Percentiles rank a stretch among this genome's conserved stretches.
Conservation (phyloP, 805 yeast genomes). For the Spathaspora hagerdaliae region DNA sequence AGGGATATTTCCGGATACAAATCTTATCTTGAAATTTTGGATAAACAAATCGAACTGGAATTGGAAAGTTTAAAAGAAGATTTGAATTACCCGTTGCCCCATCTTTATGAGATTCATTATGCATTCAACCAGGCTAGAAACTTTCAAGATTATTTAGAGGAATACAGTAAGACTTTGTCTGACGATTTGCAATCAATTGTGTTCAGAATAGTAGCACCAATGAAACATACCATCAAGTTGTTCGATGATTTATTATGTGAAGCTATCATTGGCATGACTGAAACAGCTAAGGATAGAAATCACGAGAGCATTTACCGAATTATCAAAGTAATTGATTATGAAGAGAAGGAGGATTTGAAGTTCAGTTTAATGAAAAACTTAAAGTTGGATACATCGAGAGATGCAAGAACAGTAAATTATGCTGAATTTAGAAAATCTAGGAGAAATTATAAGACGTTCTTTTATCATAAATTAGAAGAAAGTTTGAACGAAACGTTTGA, state of each 20-base stretch:
- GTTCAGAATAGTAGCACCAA: conserved; percentile 48
- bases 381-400: conserved; percentile 16
- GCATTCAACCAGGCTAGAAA: conserved; percentile 68
- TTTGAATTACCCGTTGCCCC: conserved; percentile 43
- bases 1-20: conserved; percentile 57
- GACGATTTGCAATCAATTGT: conserved; percentile 70
- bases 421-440: conserved; percentile 30
- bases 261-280: conserved; percentile 67
- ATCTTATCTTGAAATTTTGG: conserved; percentile 46
- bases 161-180: conserved; percentile 43
- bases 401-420: conserved; percentile 21
- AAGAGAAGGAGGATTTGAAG: conserved; percentile 73
- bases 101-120: conserved; percentile 65
- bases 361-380: conserved; percentile 26
- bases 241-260: conserved; percentile 65
- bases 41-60: conserved; percentile 47
- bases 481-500: conserved; percentile 65
- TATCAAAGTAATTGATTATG: conserved; percentile 75
- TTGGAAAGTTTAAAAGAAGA: conserved; percentile 29
- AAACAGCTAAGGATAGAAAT: conserved; percentile 68
- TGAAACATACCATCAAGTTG: conserved; percentile 44
- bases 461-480: conserved; percentile 53
- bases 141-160: conserved; percentile 68
- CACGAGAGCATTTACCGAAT: conserved; percentile 62
- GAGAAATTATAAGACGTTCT: conserved; percentile 60